Conservation (phyloP, 352 stramenopile genomes). For the Pythium plurisporium region DNA sequence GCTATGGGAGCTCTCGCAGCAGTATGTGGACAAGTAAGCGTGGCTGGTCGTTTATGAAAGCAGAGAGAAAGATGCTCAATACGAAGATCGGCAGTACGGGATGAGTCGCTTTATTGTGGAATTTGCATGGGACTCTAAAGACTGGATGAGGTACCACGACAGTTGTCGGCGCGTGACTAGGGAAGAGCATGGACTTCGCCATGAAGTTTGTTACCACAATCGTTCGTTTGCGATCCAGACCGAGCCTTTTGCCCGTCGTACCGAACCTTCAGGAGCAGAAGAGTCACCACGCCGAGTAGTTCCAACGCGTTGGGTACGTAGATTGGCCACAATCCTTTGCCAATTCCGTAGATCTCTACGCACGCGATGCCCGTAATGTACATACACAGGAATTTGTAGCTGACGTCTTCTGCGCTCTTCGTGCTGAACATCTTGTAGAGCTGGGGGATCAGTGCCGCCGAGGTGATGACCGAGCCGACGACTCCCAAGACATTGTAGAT, state of each 20-base stretch:
- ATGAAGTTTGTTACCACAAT: too few relatives aligned
- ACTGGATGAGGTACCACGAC: too few relatives aligned
- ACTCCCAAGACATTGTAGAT: slow-evolving; percentile 46
- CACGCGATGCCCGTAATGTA: slow-evolving; percentile 37
- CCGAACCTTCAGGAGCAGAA: slow-evolving; percentile 40
- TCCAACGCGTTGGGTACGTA: slow-evolving; percentile 46
- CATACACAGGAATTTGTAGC: slow-evolving; percentile 35
- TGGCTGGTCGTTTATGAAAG: background rate
- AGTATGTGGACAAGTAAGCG: slow-evolving; percentile 33
- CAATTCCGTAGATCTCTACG: slow-evolving; percentile 41
- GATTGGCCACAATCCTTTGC: slow-evolving; percentile 45
- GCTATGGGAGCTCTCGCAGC: slow-evolving; percentile 31
- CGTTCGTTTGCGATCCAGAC: too few relatives aligned
- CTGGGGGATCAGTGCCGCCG: slow-evolving; percentile 42
- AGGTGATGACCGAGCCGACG: slow-evolving; percentile 54
- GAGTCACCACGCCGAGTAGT: slow-evolving; percentile 26
- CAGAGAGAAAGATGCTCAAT: too few relatives aligned
- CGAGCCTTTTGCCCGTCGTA: too few relatives aligned
- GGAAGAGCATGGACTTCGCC: too few relatives aligned
- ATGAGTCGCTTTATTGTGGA: too few relatives aligned
- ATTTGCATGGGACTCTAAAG: too few relatives aligned
- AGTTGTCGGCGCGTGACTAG: too few relatives aligned
- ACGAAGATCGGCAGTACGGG: too few relatives aligned
- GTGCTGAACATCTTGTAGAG: slow-evolving; percentile 53
- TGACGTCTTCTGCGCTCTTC: slow-evolving; percentile 47